phyloP scores from a whole-genome alignment of 257 asterid species.

The Misopates orontium region DNA sequence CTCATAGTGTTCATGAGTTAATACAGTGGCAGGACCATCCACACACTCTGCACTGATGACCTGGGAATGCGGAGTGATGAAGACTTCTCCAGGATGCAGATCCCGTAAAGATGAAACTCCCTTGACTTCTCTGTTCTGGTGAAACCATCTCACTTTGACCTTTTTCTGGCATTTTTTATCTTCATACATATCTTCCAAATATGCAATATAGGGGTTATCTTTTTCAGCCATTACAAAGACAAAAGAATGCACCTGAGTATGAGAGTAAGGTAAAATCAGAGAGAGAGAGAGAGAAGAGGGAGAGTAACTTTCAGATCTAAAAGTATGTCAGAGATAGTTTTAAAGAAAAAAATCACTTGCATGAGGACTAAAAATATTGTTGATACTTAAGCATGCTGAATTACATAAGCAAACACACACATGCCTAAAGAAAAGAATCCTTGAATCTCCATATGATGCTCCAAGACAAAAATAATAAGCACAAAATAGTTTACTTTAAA shows the following conservation, averaged over 20 bases:
- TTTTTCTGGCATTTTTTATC: slow-evolving; percentile 88
- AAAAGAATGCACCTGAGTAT: slow-evolving; percentile 71
- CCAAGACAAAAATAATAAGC: too few relatives aligned
- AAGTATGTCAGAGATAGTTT: too few relatives aligned
- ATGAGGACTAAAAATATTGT: neutral
- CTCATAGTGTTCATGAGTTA: slow-evolving; percentile 82
- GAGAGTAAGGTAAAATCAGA: neutral
- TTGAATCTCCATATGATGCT: too few relatives aligned
- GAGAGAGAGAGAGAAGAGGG: too few relatives aligned
- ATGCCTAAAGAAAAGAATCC: too few relatives aligned
- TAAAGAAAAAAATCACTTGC: too few relatives aligned
- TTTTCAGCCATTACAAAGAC: slow-evolving; percentile 97
- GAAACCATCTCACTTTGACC: slow-evolving; percentile 99
- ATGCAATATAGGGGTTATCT: slow-evolving; percentile 82
- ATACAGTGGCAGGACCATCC: slow-evolving; percentile 89
- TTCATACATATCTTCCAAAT: slow-evolving; percentile 97
- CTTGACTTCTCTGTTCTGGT: slow-evolving; percentile 78
- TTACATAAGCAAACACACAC: too few relatives aligned
- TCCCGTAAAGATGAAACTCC: slow-evolving; percentile 60
- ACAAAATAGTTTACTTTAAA: too few relatives aligned
- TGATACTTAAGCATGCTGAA: neutral
- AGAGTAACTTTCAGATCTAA: too few relatives aligned
- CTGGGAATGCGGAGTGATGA: slow-evolving; percentile 82
- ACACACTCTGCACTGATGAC: slow-evolving; percentile 97
- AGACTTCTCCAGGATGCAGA: slow-evolving; percentile 89